Base-by-base conservation (phyloP, 306 rosid species). In the Mimosa pudica region DNA sequence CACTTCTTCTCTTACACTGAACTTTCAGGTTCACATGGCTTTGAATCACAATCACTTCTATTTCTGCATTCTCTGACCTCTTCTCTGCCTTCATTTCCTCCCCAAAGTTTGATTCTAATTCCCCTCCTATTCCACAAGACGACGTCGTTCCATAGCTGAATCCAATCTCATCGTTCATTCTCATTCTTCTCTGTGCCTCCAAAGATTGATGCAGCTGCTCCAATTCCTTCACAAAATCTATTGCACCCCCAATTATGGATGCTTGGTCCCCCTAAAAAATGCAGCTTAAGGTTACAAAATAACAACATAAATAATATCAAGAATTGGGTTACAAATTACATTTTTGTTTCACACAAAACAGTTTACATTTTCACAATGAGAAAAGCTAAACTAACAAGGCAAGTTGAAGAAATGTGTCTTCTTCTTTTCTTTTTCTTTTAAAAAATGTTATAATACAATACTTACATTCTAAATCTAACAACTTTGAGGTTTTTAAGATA, bases 201-300 rank as follows among this genome's bases (percentile, higher is more conserved):
- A 93, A 96, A 67, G 89, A 91, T 70, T 91, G 84, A 55, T 89
- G 90, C 42, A 91, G 84, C 66, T 91, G 99, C 84, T 96, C 99
- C 73, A 96, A 84, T 79, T 93, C 97, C 83, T 96, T 96, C 89
- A 96, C 98, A 73, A 93, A 96, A 80, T 96, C 92, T 73, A 96
- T 96, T 80, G 99, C 97, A 46, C 99, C 97, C 57, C 99, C 99
- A 65, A 96, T 90, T 11, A 93, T 89, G 1, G 99, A 96, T 5
- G 99, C 98, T 87, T 95, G 99, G 90, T 96, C 99, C 57, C 99
- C 99, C 98, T 96, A 3, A 7, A 44, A 75, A 46, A 10, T 24
- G 30, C 30, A 24, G 30, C 30, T 24, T 24, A 24, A 24, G 30
- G 30, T 24, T 24, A 24, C 30, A 24, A 24, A 24, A 24, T 24